Evolutionary conservation across 2,329 filamentous ascomycete genomes (phyloP), one percentile per base, ranked within the genome.

Genomic region (Fusarium abutilonis): DNA sequence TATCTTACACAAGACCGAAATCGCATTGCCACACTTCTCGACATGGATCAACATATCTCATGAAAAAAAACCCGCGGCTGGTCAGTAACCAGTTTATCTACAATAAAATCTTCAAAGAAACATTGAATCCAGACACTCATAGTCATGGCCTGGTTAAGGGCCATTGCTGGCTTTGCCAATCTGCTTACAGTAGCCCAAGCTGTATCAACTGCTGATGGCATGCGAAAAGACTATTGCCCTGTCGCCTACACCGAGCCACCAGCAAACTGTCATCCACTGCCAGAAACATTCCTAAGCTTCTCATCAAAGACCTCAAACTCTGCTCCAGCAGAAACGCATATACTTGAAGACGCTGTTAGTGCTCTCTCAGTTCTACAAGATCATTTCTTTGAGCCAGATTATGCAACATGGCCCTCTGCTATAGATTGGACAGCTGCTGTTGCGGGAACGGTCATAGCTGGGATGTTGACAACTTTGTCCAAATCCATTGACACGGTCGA

Each of bases 401-500:
- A 89, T 32, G 93, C 91, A 10, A 92, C 87, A 23, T 98, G 93
- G 92, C 92, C 93, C 1, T 82, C 83, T 1, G 85, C 91, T 29
- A 97, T 96, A 70, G 94, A 97, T 78, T 98, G 94, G 94, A 98
- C 94, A 0, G 89, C 88, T 15, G 93, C 94, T 4, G 92, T 97
- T 9, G 80, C 92, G 67, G 88, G 88, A 39, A 97, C 93, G 0
- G 87, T 94, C 53, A 77, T 97, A 32, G 89, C 91, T 0, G 90
- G 88, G 13, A 84, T 88, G 3, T 82, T 95, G 14, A 85, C 83
- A 14, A 88, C 89, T n/a, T 78, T 96, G 50, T 90, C 90, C 31
- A 81, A 78, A 47, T 86, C 86, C 10, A 77, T 89, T 23, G 73
- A 73, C 31, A 67, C 76, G 17, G 53, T 78, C 34, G 65, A 75